Percentiles rank a stretch among this genome's conserved stretches.
Evolutionary conservation across 257 asterid genomes (phyloP).

Genomic region (Solanum sitiens): DNA sequence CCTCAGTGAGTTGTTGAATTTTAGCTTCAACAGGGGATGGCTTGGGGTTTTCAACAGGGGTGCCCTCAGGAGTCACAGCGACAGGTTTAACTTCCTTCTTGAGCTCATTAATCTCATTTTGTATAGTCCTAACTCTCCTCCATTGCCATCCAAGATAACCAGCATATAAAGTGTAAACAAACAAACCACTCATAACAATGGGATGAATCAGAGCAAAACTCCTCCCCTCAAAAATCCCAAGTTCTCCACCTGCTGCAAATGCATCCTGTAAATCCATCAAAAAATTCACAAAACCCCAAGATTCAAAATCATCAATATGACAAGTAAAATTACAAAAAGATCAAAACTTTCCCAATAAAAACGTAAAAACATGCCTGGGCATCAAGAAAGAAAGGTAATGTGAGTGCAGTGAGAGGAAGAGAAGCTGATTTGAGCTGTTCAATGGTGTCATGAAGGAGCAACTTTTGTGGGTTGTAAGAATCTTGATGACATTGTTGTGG

Average conservation of each 20-base stretch:
- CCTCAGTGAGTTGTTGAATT: conserved; percentile 88
- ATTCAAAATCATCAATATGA: not conserved
- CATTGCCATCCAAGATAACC: conserved; percentile 99
- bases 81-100: conserved; percentile 71
- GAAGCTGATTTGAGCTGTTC: conserved; percentile 37
- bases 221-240: conserved; percentile 86
- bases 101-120: conserved; percentile 62
- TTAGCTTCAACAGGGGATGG: conserved; percentile 68
- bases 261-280: conserved; percentile 43
- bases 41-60: conserved; percentile 25
- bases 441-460: not conserved
- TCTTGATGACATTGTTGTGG: not conserved
- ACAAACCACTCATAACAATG: conserved; percentile 60
- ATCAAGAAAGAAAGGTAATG: conserved; percentile 52
- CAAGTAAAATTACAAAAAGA: not conserved
- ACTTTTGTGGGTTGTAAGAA: conserved; percentile 7
- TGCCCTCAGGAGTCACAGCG: conserved; percentile 60
- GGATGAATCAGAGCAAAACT: conserved; percentile 75
- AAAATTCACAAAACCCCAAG: not conserved
- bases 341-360: not conserved
- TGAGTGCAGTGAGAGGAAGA: conserved; percentile 52
- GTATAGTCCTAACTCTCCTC: conserved; percentile 83
- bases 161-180: conserved; percentile 63
- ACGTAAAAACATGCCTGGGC: conserved; percentile 29
- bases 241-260: conserved; percentile 69